Conservation (phyloP, 805 yeast genomes). For the Wickerhamomyces pijperi region DNA sequence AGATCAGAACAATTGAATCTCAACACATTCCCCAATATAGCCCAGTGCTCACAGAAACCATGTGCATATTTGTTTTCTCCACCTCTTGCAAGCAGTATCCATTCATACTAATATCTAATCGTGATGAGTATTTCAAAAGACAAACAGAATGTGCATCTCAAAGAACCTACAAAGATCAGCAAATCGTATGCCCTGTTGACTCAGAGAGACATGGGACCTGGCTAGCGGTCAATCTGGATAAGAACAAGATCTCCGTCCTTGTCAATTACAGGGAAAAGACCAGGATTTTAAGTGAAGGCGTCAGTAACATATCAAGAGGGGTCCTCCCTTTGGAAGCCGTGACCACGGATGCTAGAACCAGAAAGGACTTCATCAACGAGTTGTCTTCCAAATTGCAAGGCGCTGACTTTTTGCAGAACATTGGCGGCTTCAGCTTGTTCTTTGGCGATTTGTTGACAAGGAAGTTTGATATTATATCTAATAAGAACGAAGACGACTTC, state of each 20-base stretch:
- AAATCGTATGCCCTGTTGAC: conserved; percentile 61
- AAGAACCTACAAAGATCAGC: conserved; percentile 20
- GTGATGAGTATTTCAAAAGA: conserved; percentile 78
- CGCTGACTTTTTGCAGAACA: conserved; percentile 11
- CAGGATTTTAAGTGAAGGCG: conserved; percentile 4
- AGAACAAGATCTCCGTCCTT: conserved; percentile 57
- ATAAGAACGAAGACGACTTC: conserved; percentile 18
- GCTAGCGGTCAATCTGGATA: conserved; percentile 56
- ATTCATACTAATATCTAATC: conserved; percentile 63
- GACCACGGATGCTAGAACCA: conserved; percentile 13
- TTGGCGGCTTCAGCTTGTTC: conserved; percentile 24
- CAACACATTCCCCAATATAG: too few relatives aligned
- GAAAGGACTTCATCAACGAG: conserved; percentile 14
- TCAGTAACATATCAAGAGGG: conserved; percentile 32
- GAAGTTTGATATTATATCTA: conserved; percentile 19
- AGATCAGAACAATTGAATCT: too few relatives aligned
- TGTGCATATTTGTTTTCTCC: conserved; percentile 1
- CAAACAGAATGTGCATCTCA: conserved; percentile 51
- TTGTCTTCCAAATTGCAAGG: conserved; percentile 10
- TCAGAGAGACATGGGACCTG: conserved; percentile 81
- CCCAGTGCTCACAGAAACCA: too few relatives aligned
- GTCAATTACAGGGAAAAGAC: conserved; percentile 58
- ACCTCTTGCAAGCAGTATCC: conserved; percentile 35
- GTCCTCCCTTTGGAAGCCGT: conserved; percentile 30
- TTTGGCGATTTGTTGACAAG: conserved; percentile 24